A percentile compares a stretch with the other conserved stretches of the same genome.
Conservation (phyloP, 805 yeast species). For the Candida sithepensis region DNA sequence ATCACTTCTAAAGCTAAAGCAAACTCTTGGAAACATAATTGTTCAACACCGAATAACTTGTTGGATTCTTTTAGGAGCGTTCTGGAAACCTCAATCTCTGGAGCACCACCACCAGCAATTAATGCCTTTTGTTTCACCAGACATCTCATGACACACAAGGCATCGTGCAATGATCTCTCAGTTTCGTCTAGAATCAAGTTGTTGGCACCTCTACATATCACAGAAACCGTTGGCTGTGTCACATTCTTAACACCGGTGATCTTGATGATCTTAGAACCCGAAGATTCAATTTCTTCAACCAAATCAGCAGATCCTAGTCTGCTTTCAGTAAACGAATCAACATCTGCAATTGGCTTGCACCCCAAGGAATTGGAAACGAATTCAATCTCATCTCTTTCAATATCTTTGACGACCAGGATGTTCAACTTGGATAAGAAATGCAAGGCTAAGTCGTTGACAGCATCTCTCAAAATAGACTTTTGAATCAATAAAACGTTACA, state of each 20-base stretch:
- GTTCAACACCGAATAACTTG: constrained; percentile 77
- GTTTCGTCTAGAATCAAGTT: constrained; percentile 88
- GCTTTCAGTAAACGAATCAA: constrained; percentile 90
- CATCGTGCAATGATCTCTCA: constrained; percentile 96
- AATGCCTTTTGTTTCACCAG: constrained; percentile 82
- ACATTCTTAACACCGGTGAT: constrained; percentile 74
- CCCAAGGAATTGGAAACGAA: constrained; percentile 82
- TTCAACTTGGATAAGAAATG: constrained; percentile 92
- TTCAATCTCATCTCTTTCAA: constrained; percentile 94
- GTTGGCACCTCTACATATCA: constrained; percentile 94
- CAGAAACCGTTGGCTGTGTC: constrained; percentile 70
- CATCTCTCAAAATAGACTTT: constrained; percentile 91
- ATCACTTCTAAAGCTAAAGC: constrained; percentile 89
- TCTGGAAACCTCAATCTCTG: constrained; percentile 87
- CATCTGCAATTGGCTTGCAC: constrained; percentile 94
- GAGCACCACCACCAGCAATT: constrained; percentile 99
- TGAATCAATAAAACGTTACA: constrained; percentile 90
- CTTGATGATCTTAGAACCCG: constrained; percentile 86
- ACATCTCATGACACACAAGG: constrained; percentile 89
- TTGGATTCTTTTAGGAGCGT: constrained; percentile 68
- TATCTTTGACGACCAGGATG: constrained; percentile 91
- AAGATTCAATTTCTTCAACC: constrained; percentile 85
- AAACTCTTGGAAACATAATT: constrained; percentile 86
- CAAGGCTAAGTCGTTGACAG: constrained; percentile 89
- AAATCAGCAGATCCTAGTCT: constrained; percentile 89